phyloP scores from a whole-genome alignment of 306 rosid species.

The Prunus dulcis region DNA sequence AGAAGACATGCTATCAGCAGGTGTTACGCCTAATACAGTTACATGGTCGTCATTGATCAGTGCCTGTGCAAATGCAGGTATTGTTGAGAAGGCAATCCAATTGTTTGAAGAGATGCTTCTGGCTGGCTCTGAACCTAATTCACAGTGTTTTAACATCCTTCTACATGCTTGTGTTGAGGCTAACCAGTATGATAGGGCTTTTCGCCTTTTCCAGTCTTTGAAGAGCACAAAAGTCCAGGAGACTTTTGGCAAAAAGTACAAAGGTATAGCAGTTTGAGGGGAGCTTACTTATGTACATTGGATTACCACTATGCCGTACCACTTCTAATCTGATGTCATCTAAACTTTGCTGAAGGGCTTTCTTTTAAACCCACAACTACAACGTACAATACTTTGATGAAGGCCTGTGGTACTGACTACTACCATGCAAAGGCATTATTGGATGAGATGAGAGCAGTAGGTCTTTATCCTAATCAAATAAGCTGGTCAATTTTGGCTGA shows the following conservation, averaged over 20 bases:
- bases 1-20: conserved; percentile 81
- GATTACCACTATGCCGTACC: conserved; percentile 25
- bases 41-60: conserved; percentile 93
- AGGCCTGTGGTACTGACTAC: conserved; percentile 95
- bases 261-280: conserved; percentile 24
- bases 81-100: conserved; percentile 73
- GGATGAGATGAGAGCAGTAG: conserved; percentile 68
- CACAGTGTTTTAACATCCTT: conserved; percentile 87
- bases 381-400: conserved; percentile 84
- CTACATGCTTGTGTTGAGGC: conserved; percentile 94
- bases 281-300: conserved; percentile 19
- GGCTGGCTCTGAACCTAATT: conserved; percentile 81
- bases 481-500: conserved; percentile 89
- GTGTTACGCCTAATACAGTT: conserved; percentile 71
- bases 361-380: conserved; percentile 71
- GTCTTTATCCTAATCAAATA: conserved; percentile 80
- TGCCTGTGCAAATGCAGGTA: conserved; percentile 97
- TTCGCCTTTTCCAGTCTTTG: conserved; percentile 81
- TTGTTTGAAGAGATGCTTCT: conserved; percentile 89
- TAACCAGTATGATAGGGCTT: conserved; percentile 90
- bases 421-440: conserved; percentile 74
- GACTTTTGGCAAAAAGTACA: conserved; percentile 30
- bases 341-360: conserved; percentile 50
- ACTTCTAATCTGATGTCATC: conserved; percentile 42
- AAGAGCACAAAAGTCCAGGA: conserved; percentile 46